phyloP scores from a whole-genome alignment of 23 red algal genomes.

The Cyanidium caldarium region DNA sequence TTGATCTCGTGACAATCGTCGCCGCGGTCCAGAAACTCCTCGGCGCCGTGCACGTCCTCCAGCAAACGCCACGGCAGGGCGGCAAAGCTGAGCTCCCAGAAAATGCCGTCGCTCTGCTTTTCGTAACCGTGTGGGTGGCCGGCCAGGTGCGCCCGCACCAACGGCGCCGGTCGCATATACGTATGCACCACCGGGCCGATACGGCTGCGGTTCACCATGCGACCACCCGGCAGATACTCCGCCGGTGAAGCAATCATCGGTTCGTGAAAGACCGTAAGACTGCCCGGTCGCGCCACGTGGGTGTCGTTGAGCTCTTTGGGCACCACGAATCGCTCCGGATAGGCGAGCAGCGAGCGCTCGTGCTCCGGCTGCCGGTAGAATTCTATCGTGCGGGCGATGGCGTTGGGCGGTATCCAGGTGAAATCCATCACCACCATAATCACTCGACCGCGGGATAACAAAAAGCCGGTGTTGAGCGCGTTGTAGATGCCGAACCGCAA shows the following conservation, averaged over 20 bases:
- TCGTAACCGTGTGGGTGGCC: background rate
- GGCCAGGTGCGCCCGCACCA: background rate
- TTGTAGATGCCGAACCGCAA: slow-evolving; percentile 1
- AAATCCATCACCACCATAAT: background rate
- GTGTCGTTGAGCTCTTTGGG: too few species aligned
- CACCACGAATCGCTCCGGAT: background rate
- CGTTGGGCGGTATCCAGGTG: background rate
- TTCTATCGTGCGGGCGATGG: background rate
- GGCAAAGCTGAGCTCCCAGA: slow-evolving; percentile 1
- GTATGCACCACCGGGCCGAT: background rate
- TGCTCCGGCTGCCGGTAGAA: background rate
- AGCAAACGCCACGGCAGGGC: background rate
- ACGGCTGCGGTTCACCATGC: background rate
- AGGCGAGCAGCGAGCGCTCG: background rate
- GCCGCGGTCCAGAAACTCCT: background rate
- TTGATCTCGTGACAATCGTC: slow-evolving; percentile 4
- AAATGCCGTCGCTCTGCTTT: background rate
- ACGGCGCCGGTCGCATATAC: background rate
- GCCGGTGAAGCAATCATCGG: background rate
- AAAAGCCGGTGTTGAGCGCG: background rate
- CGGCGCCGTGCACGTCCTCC: background rate
- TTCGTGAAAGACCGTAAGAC: background rate
- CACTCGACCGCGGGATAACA: background rate
- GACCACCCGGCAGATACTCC: background rate
- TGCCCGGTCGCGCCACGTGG: too few species aligned